Evolutionary conservation across 1,139 yeast genomes (phyloP), one percentile per base, ranked within the genome.

Genomic region (Magnusiomyces starmeri): DNA sequence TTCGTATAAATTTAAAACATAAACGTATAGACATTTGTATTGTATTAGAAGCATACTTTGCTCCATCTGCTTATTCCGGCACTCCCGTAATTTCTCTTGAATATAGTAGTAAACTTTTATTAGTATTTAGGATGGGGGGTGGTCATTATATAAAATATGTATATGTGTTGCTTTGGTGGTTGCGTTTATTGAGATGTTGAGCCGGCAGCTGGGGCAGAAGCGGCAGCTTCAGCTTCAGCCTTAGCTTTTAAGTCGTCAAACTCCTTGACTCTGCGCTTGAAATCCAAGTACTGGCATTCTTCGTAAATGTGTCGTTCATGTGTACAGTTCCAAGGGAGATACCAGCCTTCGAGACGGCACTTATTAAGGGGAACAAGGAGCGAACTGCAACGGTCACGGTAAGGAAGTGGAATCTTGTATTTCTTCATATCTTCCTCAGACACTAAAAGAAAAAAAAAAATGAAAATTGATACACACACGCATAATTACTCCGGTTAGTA

Each of bases 341-440:
- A 79, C 64, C 72, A 69, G 16, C 76, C 75, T 58, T 78, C 81
- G 51, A 72, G 69, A 55, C 84, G 76, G 64, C 85, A 80, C 61
- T 76, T 76, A 66, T 78, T 78, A 53, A 80, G 67, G 21, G 95
- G 83, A 25, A 80, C 85, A 64, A 83, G 77, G 64, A 86, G 75
- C 32, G 83, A 77, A 4, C 95, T 94, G 69, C 96, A 87, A 70
- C 95, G 80, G 68, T 87, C 96, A 64, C 96, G 77, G 79, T 85
- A 87, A 59, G 80, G 81, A 59, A 87, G 74, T 32, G 95, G 96
- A 56, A 87, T 83, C 69, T 83, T 80, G 70, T 84, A 75, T 64
- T 82, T 77, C 70, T 85, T 89, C 82, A 87, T 83, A 66, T 87
- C 95, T 65, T 85, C 90, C 70, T 83, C 87, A 52, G 89, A 77